phyloP scores from a whole-genome alignment of 495 filamentous ascomycete genomes.

The Schizothecium vesticola region DNA sequence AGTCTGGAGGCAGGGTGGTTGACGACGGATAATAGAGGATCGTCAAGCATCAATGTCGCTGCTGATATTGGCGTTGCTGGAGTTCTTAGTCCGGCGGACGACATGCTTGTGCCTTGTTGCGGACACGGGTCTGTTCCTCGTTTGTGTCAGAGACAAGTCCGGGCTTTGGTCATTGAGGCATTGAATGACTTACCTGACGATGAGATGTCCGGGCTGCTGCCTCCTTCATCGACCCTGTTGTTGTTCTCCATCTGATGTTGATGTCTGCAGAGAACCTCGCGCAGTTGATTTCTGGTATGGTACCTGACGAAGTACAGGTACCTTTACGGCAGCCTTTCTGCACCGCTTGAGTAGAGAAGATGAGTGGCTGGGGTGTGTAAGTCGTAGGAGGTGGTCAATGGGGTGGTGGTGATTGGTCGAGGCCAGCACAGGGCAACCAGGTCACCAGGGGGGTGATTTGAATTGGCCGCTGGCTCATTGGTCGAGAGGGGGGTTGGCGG shows the following conservation, averaged over 20 bases:
- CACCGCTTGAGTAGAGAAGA: not conserved
- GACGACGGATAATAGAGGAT: conserved; percentile 46
- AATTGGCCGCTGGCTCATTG: not conserved
- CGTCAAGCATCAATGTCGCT: not conserved
- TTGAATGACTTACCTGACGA: not conserved
- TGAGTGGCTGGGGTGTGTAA: not conserved
- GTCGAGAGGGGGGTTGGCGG: not conserved
- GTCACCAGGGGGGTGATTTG: not conserved
- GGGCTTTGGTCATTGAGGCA: not conserved
- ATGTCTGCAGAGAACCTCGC: not conserved
- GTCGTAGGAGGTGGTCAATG: not conserved
- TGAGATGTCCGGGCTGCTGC: not conserved
- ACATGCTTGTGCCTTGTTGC: not conserved
- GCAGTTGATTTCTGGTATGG: not conserved
- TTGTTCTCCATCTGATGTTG: not conserved
- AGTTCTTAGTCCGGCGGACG: not conserved
- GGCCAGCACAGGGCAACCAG: not conserved
- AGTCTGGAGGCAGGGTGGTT: conserved; percentile 51
- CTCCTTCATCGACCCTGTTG: not conserved
- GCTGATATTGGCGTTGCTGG: not conserved
- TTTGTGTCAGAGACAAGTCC: not conserved
- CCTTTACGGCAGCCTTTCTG: not conserved
- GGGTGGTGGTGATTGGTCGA: not conserved
- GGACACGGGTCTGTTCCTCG: not conserved
- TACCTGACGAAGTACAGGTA: not conserved